These are phyloP conservation scores for Trichodelitschia bisporula DNA, from an alignment of 495 filamentous ascomycete genomes.

Conservation along the genomic window DNA sequence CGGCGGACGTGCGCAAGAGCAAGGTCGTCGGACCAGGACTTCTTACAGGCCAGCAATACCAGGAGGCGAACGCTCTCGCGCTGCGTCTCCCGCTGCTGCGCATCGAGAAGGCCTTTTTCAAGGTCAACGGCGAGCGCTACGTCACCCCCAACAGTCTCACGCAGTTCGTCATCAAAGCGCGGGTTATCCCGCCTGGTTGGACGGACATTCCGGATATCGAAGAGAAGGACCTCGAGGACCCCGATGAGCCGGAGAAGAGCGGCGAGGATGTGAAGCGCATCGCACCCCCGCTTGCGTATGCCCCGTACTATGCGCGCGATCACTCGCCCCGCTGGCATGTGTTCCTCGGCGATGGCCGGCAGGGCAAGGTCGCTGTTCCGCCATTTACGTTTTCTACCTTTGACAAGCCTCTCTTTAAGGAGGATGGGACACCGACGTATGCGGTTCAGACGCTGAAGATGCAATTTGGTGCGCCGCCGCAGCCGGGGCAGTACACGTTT, in stretches of 20 bases:
- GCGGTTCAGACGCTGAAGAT: constrained; percentile 87
- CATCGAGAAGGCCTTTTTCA: constrained; percentile 93
- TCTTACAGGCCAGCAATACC: constrained; percentile 51
- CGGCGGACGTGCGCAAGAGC: constrained; percentile 46
- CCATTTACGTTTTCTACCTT: constrained; percentile 80
- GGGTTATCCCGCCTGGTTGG: constrained; percentile 71
- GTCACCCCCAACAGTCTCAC: constrained; percentile 86
- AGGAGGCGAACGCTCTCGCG: constrained; percentile 45
- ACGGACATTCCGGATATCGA: constrained; percentile 45
- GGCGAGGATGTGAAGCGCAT: constrained; percentile 33
- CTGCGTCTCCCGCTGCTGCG: constrained; percentile 58
- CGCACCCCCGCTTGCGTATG: constrained; percentile 60
- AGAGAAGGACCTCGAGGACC: constrained; percentile 59
- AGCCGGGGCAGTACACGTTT: constrained; percentile 78
- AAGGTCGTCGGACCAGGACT: constrained; percentile 44
- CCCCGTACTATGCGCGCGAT: constrained; percentile 73
- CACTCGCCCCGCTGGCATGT: constrained; percentile 78
- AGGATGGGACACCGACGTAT: constrained; percentile 57
- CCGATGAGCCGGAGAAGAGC: constrained; percentile 65
- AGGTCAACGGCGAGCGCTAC: constrained; percentile 80
- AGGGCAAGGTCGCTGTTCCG: constrained; percentile 83
- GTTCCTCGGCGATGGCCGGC: constrained; percentile 80
- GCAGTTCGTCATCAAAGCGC: constrained; percentile 83
- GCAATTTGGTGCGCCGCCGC: constrained; percentile 89
- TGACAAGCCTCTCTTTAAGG: constrained; percentile 59